Base-by-base conservation (phyloP, 2,329 filamentous ascomycete genomes). In the Knoxdaviesia capensis region DNA sequence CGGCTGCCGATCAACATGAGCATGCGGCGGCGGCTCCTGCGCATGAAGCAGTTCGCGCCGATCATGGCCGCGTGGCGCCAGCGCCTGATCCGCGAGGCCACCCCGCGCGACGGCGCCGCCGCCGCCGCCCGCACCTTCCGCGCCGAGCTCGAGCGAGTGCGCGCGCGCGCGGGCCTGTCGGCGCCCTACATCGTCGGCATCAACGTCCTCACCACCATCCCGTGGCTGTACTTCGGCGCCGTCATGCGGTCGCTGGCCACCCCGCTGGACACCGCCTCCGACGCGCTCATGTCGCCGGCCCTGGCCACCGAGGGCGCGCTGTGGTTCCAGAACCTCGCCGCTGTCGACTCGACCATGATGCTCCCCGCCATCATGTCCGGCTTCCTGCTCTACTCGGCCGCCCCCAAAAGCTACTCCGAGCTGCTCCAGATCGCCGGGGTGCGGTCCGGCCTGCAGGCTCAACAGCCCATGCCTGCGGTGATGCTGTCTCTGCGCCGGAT, bases 241-340 rank as follows among this genome's bases (percentile, higher is more conserved):
- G 44, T 46, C 6, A 41, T 51, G 3, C 46, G 53, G n/a, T 46
- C 48, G 30, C 34, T 56, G 3, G 51, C 52, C 8, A 48, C 50
- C 4, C 45, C 53, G 20, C 40, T 43, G 36, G 40, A 41, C 44
- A n/a, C 46, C 48, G 9, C 38, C 31, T 39, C 41, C 6, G 42
- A 48, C 48, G 49, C 41, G 46, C 46, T 43, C 47, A 48, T 55
- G 34, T 53, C 68, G 37, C 53, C 59, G 3, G 58, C 59, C 1
- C 50, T 75, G n/a, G 50, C 57, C 1, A 58, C 63, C 0, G 70
- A 66, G 5, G 70, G 71, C 30, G 62, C 59, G 36, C 56, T 74
- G 10, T 74, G 71, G 69, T 72, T 74, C 49, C 56, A 61, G 2
- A 65, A 75, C 47, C 59, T 75, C 29, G 65, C 64, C 6, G 62